These are phyloP conservation scores for Colletotrichum brevisporum DNA, from an alignment of 2,329 filamentous ascomycete genomes.

Conservation along the genomic window DNA sequence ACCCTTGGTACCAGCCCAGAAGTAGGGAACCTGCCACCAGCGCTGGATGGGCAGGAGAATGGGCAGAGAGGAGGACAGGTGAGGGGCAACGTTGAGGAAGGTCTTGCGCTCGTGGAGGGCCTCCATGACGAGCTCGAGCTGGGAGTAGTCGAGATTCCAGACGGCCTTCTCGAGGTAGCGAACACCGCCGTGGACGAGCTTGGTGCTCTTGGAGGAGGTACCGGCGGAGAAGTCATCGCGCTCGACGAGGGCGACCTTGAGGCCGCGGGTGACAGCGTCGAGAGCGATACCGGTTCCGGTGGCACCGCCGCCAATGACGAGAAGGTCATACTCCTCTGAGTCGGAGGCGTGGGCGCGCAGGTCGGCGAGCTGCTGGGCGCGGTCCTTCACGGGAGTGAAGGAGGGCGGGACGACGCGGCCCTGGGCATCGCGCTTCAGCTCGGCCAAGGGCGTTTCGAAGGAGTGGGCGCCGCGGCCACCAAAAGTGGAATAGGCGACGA, in stretches of 20 bases:
- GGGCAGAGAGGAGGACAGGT: slow-evolving; percentile 84
- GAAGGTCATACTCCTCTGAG: slow-evolving; percentile 78
- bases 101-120: slow-evolving; percentile 86
- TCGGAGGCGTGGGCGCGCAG: slow-evolving; percentile 53
- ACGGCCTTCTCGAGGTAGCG: slow-evolving; percentile 90
- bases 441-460: slow-evolving; percentile 51
- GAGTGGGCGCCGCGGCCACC: slow-evolving; percentile 47
- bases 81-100: slow-evolving; percentile 86
- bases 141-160: slow-evolving; percentile 87
- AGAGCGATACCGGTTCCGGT: slow-evolving; percentile 86
- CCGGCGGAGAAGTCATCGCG: slow-evolving; percentile 86
- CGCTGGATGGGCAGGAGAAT: slow-evolving; percentile 87
- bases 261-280: slow-evolving; percentile 82
- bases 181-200: slow-evolving; percentile 88
- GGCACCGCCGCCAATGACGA: slow-evolving; percentile 84
- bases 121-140: slow-evolving; percentile 86
- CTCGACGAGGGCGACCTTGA: slow-evolving; percentile 86
- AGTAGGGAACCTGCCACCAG: slow-evolving; percentile 87
- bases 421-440: slow-evolving; percentile 52
- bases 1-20: slow-evolving; percentile 77
- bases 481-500: slow-evolving; percentile 48
- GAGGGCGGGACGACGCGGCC: slow-evolving; percentile 55
- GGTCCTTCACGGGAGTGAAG: slow-evolving; percentile 52
- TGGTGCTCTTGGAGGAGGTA: slow-evolving; percentile 89
- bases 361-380: slow-evolving; percentile 56